Base-by-base conservation (phyloP, 2,329 filamentous ascomycete genomes). In the Diaporthe eres region DNA sequence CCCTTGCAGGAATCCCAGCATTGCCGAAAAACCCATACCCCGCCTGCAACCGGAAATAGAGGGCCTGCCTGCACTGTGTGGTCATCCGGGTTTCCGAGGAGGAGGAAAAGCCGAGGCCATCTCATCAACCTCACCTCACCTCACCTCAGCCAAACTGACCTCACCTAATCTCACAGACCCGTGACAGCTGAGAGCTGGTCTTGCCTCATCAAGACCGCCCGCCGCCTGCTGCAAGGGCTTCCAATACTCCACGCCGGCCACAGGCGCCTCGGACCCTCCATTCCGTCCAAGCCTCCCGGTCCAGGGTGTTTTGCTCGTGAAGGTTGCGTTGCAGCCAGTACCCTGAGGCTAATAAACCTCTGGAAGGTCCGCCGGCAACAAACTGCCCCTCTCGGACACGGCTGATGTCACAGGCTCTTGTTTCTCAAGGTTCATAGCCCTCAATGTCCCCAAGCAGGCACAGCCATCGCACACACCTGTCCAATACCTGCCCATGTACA, bases 81-180 rank as follows among this genome's bases (percentile, higher is more conserved):
- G 49, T 42, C 65, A 70, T 70, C 65, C 65, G 65, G 47, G 49
- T 70, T 55, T 70, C 65, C 65, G 65, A 70, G 34, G 49, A 39
- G 12, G 34, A 39, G 31, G 5, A 17, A 51, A 55, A 31, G 49
- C 65, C 47, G 65, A 53, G 65, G 47, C 47, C 47, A 55, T 70
- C 34, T 19, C 44, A 25, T 31, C 65, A 53, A 39, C 65, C 65
- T 51, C 44, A 39, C 5, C 63, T 51, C 63, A 67, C 60, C 60
- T 37, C 63, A 39, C 22, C 34, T 22, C 39, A 47, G 60, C 49
- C 65, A 31, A 55, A 49, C 65, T 53, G 47, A 28, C 31, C 65
- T 39, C 31, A 31, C 22, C 31, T 31, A 39, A 42, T 53, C 49
- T 42, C 34, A 25, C 49, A 19, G 49, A 12, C 47, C 65, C 65